These are phyloP conservation scores for Mrakia blollopis DNA, from an alignment of 768 basidiomycete genomes.

Conservation along the genomic window DNA sequence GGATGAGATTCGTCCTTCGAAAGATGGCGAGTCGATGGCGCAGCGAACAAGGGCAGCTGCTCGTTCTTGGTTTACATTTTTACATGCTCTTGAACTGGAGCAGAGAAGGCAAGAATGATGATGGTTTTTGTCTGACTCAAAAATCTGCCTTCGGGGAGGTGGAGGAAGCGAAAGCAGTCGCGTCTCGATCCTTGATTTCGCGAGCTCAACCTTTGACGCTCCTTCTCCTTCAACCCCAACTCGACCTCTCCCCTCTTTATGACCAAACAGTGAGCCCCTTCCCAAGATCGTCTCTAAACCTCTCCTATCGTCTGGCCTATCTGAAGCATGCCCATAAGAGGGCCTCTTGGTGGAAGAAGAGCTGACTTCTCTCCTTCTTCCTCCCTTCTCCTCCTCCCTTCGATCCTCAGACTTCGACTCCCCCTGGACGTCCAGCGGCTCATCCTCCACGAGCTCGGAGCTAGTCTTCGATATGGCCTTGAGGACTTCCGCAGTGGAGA, in stretches of 20 bases:
- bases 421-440: background rate
- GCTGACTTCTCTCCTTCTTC: no score
- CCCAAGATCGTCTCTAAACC: no score
- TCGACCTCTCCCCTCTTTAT: background rate
- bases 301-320: no score
- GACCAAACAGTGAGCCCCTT: background rate
- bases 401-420: no score
- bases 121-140: background rate
- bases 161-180: background rate
- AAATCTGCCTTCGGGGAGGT: background rate
- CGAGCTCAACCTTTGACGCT: background rate
- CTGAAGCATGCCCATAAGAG: no score
- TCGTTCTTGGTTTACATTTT: background rate
- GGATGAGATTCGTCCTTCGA: background rate
- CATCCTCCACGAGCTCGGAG: background rate
- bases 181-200: background rate
- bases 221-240: background rate
- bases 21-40: slow-evolving; percentile 1
- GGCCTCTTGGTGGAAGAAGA: no score
- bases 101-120: no score
- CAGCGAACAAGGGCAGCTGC: background rate
- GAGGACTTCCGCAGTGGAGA: background rate
- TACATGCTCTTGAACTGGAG: no score
- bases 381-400: no score
- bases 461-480: background rate